Conservation (phyloP, 1,284 basidiomycete species). For the Heliocybe sulcata region DNA sequence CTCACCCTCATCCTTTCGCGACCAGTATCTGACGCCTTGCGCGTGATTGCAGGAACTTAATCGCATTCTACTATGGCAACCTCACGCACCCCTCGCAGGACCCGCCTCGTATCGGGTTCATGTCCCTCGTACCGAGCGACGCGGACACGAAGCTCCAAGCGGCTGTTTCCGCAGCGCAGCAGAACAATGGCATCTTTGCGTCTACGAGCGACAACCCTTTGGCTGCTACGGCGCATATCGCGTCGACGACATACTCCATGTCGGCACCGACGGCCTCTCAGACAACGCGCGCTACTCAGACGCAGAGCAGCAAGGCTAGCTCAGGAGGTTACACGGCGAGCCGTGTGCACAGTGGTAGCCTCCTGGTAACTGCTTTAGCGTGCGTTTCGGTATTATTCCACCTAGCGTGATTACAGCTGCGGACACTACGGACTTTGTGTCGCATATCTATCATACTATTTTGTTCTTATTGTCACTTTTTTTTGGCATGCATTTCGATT, state of each 20-base stretch:
- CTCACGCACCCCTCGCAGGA: slow-evolving; percentile 54
- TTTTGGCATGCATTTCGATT: too few relatives aligned
- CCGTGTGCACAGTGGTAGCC: not conserved
- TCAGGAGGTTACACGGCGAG: not conserved
- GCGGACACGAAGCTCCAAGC: slow-evolving; percentile 31
- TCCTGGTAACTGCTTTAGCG: not conserved
- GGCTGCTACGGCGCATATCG: not conserved
- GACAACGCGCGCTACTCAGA: not conserved
- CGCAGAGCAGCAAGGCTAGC: not conserved
- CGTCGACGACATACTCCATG: not conserved
- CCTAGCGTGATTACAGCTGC: not conserved
- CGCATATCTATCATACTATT: not conserved
- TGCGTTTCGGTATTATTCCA: not conserved
- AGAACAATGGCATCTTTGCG: slow-evolving; percentile 32
- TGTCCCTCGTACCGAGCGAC: slow-evolving; percentile 56
- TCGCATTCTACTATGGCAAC: slow-evolving; percentile 60
- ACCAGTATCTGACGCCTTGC: not conserved
- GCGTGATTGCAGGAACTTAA: slow-evolving; percentile 20
- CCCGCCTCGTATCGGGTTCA: slow-evolving; percentile 60
- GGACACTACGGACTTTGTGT: not conserved
- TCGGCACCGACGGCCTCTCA: not conserved
- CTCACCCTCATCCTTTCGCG: not conserved
- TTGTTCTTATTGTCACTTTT: not conserved
- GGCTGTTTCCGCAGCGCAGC: slow-evolving; percentile 31
- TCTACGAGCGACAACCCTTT: slow-evolving; percentile 5